Base-by-base conservation (phyloP, 2,329 filamentous ascomycete species). In the Botryosphaeria dothidea region DNA sequence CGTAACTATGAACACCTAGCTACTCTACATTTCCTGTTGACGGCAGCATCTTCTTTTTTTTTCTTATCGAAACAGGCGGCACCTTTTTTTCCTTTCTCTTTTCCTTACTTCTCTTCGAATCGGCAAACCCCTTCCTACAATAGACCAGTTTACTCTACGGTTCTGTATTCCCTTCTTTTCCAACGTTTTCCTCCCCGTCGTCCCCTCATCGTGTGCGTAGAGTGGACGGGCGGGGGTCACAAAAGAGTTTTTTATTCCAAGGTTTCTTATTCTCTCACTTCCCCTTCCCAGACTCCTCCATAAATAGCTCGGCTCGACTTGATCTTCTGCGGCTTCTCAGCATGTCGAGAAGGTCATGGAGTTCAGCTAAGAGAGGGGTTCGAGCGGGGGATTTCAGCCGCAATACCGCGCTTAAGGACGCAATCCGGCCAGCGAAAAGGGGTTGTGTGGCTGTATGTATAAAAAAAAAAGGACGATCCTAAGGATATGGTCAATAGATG, bases 401-500 rank as follows among this genome's bases (percentile, higher is more conserved):
- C 31, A 34, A 8, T 34, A 34, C 31, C 7, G 38, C 5, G 38
- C 38, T 2, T n/a, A n/a, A n/a, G n/a, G n/a, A n/a, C n/a, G n/a
- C n/a, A n/a, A n/a, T n/a, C n/a, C n/a, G n/a, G n/a, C n/a, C n/a
- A n/a, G n/a, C n/a, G n/a, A n/a, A n/a, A n/a, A n/a, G n/a, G n/a
- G n/a, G n/a, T n/a, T n/a, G n/a, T n/a, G n/a, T n/a, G n/a, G n/a
- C n/a, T n/a, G 38, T 41, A 41, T 58, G 38, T 58, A 58, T 13
- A 45, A 25, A 43, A n/a, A 29, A 43, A 27, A 29, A 56, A 23
- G 34, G 36, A 41, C 17, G 38, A 41, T 41, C 38, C 38, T 25
- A 56, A 17, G 52, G 54, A 58, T 29, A 58, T 43, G 54, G 54
- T n/a, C 38, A 58, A 29, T 45, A 27, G 38, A 58, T 58, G 54